Evolutionary conservation across 2,329 filamentous ascomycete genomes (phyloP).

Genomic region (Colletotrichum graminicola): DNA sequence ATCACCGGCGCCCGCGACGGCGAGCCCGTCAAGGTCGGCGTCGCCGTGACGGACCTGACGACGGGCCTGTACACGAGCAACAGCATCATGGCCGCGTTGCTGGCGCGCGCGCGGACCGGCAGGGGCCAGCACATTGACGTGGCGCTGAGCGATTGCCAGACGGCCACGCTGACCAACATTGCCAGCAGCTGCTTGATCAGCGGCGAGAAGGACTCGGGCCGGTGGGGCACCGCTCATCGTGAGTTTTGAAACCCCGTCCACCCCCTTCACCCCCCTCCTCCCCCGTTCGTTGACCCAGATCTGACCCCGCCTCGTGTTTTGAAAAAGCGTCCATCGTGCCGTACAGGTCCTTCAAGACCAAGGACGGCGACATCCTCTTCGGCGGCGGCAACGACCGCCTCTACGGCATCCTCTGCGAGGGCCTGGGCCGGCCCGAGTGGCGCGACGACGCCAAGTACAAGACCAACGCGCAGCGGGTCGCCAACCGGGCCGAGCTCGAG

Average conservation of each 20-base stretch:
- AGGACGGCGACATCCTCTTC: conserved; percentile 77
- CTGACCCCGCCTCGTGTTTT: no score
- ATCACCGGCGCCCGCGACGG: conserved; percentile 92
- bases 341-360: conserved; percentile 85
- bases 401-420: conserved; percentile 73
- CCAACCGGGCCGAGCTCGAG: conserved; percentile 83
- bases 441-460: conserved; percentile 69
- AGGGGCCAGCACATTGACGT: conserved; percentile 94
- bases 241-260: conserved; percentile 49
- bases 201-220: conserved; percentile 85
- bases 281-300: no score
- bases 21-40: conserved; percentile 95
- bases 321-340: conserved; percentile 90
- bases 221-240: conserved; percentile 98
- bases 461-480: conserved; percentile 73
- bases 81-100: conserved; percentile 91
- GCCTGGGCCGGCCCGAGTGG: conserved; percentile 70
- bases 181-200: conserved; percentile 92
- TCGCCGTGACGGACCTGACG: conserved; percentile 95
- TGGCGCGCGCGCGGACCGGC: conserved; percentile 80
- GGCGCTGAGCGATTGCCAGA: conserved; percentile 92
- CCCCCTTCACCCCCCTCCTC: no score
- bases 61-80: conserved; percentile 96
- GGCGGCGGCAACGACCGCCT: conserved; percentile 80
- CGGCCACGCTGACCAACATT: conserved; percentile 94